These are phyloP conservation scores for Leccinum disarticulatum DNA, from an alignment of 768 basidiomycete species.

Conservation along the genomic window DNA sequence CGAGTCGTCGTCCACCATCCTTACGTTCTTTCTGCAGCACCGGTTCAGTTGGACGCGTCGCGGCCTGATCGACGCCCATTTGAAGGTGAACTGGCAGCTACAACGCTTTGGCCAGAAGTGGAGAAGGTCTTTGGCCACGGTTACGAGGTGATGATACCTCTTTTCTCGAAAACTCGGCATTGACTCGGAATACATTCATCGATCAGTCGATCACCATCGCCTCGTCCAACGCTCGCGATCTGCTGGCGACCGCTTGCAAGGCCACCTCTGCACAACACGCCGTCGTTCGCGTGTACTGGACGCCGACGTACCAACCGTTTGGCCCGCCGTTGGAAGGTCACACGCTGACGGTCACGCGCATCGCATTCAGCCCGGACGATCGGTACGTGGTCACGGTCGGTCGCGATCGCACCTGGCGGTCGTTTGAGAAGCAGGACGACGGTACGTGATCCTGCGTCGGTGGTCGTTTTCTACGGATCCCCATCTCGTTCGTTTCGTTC, in stretches of 20 bases:
- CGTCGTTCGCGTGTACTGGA: slow-evolving; percentile 79
- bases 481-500: neutral
- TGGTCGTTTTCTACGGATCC: neutral
- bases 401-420: slow-evolving; percentile 88
- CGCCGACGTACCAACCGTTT: slow-evolving; percentile 64
- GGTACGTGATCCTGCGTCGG: slow-evolving; percentile 32
- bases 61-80: slow-evolving; percentile 55
- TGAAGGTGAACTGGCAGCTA: slow-evolving; percentile 85
- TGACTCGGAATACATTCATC: neutral
- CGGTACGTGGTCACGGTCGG: slow-evolving; percentile 78
- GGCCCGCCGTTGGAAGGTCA: slow-evolving; percentile 82
- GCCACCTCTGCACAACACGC: slow-evolving; percentile 89
- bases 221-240: slow-evolving; percentile 62
- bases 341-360: slow-evolving; percentile 82
- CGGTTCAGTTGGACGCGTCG: slow-evolving; percentile 17
- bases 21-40: slow-evolving; percentile 11
- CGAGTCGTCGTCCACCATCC: neutral
- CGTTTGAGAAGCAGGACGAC: slow-evolving; percentile 57
- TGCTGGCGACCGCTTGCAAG: slow-evolving; percentile 90
- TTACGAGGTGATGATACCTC: slow-evolving; percentile 68
- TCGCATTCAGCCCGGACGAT: slow-evolving; percentile 89
- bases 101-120: slow-evolving; percentile 93
- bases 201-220: slow-evolving; percentile 76
- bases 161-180: neutral
- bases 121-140: slow-evolving; percentile 99